Evolutionary conservation across 441 rosid genomes (phyloP).

Genomic region (Populus hybrid): DNA sequence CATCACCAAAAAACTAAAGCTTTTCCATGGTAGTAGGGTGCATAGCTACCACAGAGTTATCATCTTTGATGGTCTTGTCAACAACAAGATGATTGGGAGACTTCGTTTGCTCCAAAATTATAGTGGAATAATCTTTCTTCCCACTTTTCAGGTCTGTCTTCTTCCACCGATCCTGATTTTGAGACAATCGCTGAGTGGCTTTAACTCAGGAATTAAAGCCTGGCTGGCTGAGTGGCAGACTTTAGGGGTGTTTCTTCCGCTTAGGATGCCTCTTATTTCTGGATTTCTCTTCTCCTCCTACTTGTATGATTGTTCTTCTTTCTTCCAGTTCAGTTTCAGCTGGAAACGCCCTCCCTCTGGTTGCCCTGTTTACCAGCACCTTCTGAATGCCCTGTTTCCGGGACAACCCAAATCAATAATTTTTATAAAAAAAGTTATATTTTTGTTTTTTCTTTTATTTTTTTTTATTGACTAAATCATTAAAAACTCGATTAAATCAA

Average conservation of each 20-base stretch:
- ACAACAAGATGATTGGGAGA: background rate
- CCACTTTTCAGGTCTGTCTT: too few species aligned
- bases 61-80: conserved; percentile 14
- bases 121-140: too few species aligned
- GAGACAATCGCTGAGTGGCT: too few species aligned
- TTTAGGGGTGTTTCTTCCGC: background rate
- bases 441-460: too few species aligned
- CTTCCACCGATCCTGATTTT: background rate
- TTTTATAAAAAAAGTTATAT: too few species aligned
- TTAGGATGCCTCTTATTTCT: background rate
- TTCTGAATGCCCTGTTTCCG: background rate
- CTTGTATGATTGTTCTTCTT: background rate
- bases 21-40: too few species aligned
- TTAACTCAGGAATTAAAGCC: background rate
- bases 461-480: too few species aligned
- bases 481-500: background rate
- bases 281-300: background rate
- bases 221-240: background rate
- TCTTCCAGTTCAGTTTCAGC: background rate
- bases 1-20: too few species aligned
- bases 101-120: background rate
- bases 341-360: background rate
- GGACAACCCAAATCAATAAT: too few species aligned
- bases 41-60: too few species aligned
- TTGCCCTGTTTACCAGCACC: background rate